phyloP scores from a whole-genome alignment of 345 rosid genomes.

The Eucalyptus pauciflora region DNA sequence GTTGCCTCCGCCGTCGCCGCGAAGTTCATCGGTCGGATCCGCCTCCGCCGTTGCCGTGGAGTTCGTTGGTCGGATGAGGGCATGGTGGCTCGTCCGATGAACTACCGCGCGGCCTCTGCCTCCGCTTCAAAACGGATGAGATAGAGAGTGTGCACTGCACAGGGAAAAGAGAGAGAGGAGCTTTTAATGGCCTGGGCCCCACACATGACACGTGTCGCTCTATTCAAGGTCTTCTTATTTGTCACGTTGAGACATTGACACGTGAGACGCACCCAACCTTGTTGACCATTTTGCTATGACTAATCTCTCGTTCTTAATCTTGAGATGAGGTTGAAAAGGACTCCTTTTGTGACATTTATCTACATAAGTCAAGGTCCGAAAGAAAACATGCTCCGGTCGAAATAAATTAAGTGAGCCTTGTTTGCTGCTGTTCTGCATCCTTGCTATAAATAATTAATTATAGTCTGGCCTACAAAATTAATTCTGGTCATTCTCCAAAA shows the following conservation, averaged over 20 bases:
- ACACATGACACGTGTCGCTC: no score
- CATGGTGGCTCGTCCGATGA: not conserved
- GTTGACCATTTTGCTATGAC: not conserved
- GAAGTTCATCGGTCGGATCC: not conserved
- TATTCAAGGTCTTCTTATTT: no score
- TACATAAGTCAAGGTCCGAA: not conserved
- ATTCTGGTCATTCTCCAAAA: not conserved
- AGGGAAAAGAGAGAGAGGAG: not conserved
- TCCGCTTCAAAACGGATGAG: no score
- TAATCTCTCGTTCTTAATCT: not conserved
- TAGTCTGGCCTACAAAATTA: not conserved
- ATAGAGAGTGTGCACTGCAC: no score
- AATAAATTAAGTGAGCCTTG: not conserved
- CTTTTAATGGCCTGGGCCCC: no score
- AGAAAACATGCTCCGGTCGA: not conserved
- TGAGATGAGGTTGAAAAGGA: not conserved
- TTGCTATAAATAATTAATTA: not conserved
- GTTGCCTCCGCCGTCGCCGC: no score
- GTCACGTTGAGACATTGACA: no score
- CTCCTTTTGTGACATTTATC: not conserved
- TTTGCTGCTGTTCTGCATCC: not conserved
- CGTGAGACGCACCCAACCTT: not conserved
- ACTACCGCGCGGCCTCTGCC: fast-evolving
- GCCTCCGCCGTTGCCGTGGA: not conserved
- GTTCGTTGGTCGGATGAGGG: not conserved